Evolutionary conservation across 805 yeast species (phyloP), one percentile per base, ranked within the genome.

Genomic region (Ascoidea tarda): DNA sequence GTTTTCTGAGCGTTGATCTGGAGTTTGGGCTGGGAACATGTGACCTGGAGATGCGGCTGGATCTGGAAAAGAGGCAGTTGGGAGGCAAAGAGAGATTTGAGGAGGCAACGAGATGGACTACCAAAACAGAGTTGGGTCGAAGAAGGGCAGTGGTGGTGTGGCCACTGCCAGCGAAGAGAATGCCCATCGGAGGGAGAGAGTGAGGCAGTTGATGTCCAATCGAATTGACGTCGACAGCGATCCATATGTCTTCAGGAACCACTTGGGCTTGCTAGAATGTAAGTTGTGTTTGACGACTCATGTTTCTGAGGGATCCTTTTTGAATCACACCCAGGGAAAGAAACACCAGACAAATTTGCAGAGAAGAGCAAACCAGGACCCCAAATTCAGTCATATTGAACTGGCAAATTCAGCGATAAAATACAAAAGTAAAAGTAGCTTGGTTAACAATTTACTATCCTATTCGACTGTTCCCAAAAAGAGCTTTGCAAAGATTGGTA

Each of bases 111-210:
- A 21, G 5, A 89, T 89, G 97, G 96, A 89, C 65, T 87, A 87
- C 62, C 90, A 87, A 57, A 86, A 85, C 59, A 69, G 96, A 60
- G 95, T 86, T 2, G 96, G 96, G 48, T 84, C 95, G 5, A 89
- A 89, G 67, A 81, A 87, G 63, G 96, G 96, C 44, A 79, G 84
- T 33, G 97, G 96, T 58, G 96, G 96, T 5, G 72, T 89, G 16
- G 96, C 96, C 0, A 85, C 86, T 5, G 69, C 72, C 48, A 77
- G 80, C 21, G 89, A 84, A 57, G 72, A 82, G 5, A 85, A 86
- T 60, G 77, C 80, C 5, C 83, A 83, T 48, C 72, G 90, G 49
- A 71, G 82, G 53, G 80, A 80, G 53, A 74, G 95, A 46, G 76
- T 88, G 6, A 75, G 81, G 47, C 79, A 84, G 58, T 65, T 16